Conservation (phyloP, 345 rosid species). For the Orychophragmus violaceus region DNA sequence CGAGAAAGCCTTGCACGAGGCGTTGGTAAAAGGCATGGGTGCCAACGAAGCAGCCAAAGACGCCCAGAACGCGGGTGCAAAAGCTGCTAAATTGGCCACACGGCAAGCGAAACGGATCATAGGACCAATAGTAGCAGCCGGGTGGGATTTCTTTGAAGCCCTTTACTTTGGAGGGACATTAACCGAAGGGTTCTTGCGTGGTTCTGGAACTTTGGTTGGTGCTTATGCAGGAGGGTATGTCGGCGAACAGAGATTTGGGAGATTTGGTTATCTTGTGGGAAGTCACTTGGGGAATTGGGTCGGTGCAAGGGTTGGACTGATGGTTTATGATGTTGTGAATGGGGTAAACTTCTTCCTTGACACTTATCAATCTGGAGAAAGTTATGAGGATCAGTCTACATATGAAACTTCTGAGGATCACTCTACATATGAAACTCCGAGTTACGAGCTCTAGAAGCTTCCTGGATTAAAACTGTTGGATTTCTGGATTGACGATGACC, state of each 20-base stretch:
- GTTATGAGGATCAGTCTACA: not conserved
- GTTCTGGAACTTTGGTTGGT: constrained; percentile 82
- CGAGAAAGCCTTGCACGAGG: constrained; percentile 61
- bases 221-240: constrained; percentile 72
- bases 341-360: constrained; percentile 59
- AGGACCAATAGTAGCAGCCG: constrained; percentile 88
- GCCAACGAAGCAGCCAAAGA: constrained; percentile 61
- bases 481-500: not conserved
- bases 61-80: constrained; percentile 70
- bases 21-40: constrained; percentile 54
- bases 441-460: constrained; percentile 14
- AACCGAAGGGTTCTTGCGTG: constrained; percentile 82
- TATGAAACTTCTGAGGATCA: constrained; percentile 23
- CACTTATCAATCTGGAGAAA: constrained; percentile 36
- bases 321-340: constrained; percentile 79
- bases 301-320: constrained; percentile 89
- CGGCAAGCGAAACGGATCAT: constrained; percentile 71
- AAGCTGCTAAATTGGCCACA: constrained; percentile 78
- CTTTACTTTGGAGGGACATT: constrained; percentile 80
- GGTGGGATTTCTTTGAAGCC: constrained; percentile 98
- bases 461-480: not conserved
- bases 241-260: constrained; percentile 79
- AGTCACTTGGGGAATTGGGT: constrained; percentile 93
- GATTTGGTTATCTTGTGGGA: constrained; percentile 82
- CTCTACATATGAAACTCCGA: constrained; percentile 22